Evolutionary conservation across 2,329 filamentous ascomycete genomes (phyloP).

Genomic region (Cladosporium colombiae): DNA sequence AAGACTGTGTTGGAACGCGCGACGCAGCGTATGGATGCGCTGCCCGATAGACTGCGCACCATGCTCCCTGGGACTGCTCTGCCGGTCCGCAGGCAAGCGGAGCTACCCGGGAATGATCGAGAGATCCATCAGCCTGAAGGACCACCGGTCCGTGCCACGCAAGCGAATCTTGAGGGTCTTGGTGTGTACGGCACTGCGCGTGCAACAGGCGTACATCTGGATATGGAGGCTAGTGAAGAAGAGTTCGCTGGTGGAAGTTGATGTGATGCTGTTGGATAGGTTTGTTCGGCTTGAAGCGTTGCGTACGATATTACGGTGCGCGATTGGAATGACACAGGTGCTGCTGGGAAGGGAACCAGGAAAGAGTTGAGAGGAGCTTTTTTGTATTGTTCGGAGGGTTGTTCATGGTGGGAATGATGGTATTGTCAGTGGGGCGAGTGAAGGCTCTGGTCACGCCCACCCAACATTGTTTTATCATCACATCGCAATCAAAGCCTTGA

Average conservation of each 20-base stretch:
- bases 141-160: not conserved
- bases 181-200: not conserved
- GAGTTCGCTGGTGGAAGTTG: not conserved
- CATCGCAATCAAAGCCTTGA: not conserved
- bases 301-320: not conserved
- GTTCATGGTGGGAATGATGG: not conserved
- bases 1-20: not conserved
- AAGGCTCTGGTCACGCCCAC: not conserved
- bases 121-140: conserved; percentile 12
- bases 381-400: not conserved
- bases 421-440: not conserved
- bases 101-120: conserved; percentile 4
- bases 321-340: not conserved
- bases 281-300: not conserved
- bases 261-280: not conserved
- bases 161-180: not conserved
- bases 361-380: not conserved
- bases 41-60: not conserved
- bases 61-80: not conserved
- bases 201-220: not conserved
- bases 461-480: not conserved
- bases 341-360: not conserved
- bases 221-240: not conserved
- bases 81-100: not conserved
- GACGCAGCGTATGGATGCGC: not conserved